A percentile compares a stretch with the other conserved stretches of the same genome.
These are phyloP conservation scores for Candida sp. DNA, from an alignment of 1,139 yeast species.

Conservation along the genomic window DNA sequence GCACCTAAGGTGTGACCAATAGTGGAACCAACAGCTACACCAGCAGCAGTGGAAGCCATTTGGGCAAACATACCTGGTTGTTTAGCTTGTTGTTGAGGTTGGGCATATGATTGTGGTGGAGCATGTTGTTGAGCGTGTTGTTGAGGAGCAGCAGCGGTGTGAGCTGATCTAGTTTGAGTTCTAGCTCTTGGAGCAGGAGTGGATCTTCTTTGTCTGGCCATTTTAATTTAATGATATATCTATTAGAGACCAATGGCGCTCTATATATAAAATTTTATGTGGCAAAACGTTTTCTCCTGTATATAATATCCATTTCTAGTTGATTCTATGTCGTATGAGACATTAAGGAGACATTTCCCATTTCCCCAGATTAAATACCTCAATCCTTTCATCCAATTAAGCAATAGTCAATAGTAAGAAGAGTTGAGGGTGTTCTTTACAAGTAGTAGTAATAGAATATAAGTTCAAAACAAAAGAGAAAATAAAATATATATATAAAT, in stretches of 20 bases:
- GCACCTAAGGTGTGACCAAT: conserved; percentile 97
- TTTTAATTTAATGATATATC: conserved; percentile 13
- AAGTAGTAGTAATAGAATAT: too few species aligned
- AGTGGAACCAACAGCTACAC: conserved; percentile 98
- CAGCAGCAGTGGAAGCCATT: conserved; percentile 99
- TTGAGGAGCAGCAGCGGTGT: conserved; percentile 67
- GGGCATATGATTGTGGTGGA: conserved; percentile 18
- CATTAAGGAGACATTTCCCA: too few species aligned
- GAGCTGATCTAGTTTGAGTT: conserved; percentile 65
- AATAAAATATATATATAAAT: too few species aligned
- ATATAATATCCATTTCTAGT: too few species aligned
- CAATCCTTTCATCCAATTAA: too few species aligned
- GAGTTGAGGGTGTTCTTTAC: too few species aligned
- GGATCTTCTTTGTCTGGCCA: conserved; percentile 67
- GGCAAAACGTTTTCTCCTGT: not conserved
- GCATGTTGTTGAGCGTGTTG: conserved; percentile 12
- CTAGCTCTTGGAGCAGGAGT: conserved; percentile 54
- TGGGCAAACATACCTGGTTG: conserved; percentile 90
- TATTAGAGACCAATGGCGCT: not conserved
- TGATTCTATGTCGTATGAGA: too few species aligned
- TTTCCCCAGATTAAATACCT: too few species aligned
- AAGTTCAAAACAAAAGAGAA: too few species aligned
- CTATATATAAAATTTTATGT: not conserved
- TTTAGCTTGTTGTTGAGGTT: conserved; percentile 40
- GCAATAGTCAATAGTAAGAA: too few species aligned